Percentiles rank a stretch among this genome's conserved stretches.
phyloP scores from a whole-genome alignment of 306 rosid species.

The Cucumis sativus region DNA sequence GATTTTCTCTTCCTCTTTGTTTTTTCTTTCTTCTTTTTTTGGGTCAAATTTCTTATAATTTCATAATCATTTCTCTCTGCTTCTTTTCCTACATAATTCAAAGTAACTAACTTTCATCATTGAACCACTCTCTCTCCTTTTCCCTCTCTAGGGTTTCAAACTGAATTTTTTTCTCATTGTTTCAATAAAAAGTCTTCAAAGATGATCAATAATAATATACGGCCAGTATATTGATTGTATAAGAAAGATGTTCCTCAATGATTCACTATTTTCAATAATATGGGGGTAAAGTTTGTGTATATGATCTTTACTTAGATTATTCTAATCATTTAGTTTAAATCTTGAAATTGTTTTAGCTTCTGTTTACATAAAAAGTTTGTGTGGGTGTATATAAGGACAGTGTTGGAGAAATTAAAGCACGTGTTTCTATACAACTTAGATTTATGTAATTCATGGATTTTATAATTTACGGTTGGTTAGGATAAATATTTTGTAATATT shows the following conservation, averaged over 20 bases:
- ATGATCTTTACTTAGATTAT: not conserved
- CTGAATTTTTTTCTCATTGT: not conserved
- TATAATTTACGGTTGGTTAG: too few species aligned
- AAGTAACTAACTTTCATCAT: not conserved
- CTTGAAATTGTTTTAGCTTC: not conserved
- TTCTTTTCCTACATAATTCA: slow-evolving; percentile 2
- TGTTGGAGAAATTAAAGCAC: not conserved
- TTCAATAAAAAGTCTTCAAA: not conserved
- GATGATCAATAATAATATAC: not conserved
- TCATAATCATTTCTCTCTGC: slow-evolving; percentile 27
- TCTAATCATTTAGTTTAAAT: not conserved
- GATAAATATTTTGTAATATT: too few species aligned
- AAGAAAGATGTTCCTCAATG: not conserved
- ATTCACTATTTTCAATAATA: not conserved
- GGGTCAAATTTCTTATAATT: slow-evolving; percentile 35
- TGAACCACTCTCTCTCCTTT: not conserved
- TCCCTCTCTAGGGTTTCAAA: not conserved
- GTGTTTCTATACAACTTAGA: too few species aligned
- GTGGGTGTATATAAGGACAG: not conserved
- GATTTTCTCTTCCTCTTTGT: not conserved
- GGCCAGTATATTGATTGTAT: not conserved
- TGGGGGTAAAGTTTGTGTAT: not conserved
- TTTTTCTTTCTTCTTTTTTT: not conserved
- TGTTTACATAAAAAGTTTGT: not conserved
- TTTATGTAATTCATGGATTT: too few species aligned